Evolutionary conservation across 1,284 basidiomycete genomes (phyloP).

Genomic region (Kwoniella shivajii): DNA sequence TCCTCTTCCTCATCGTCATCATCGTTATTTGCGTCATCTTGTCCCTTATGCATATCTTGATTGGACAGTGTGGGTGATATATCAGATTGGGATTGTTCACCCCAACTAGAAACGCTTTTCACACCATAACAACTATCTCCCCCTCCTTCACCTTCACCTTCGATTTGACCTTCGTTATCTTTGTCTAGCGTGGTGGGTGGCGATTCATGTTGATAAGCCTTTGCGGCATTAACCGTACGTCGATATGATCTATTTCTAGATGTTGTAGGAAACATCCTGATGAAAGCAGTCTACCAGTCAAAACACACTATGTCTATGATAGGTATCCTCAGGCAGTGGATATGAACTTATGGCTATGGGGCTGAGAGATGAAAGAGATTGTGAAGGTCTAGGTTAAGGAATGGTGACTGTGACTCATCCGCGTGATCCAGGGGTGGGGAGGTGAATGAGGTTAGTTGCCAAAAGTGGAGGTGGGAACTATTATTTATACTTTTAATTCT

Average conservation of each 20-base stretch:
- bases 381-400: too few species aligned
- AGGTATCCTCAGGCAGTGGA: too few species aligned
- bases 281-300: too few species aligned
- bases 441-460: too few species aligned
- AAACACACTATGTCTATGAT: too few species aligned
- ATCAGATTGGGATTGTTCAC: slow-evolving; percentile 3
- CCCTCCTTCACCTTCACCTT: neutral
- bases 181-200: slow-evolving; percentile 12
- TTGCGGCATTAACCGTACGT: slow-evolving; percentile 9
- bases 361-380: too few species aligned
- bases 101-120: slow-evolving; percentile 20
- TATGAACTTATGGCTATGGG: too few species aligned
- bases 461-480: too few species aligned
- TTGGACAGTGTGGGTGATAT: too few species aligned
- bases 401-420: too few species aligned
- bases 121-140: slow-evolving; percentile 18
- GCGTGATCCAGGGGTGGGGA: too few species aligned
- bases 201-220: slow-evolving; percentile 21
- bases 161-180: neutral
- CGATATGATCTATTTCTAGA: slow-evolving; percentile 3
- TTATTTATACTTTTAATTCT: too few species aligned
- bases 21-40: neutral
- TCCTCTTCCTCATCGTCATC: neutral
- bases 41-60: neutral
- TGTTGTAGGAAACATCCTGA: slow-evolving; percentile 18